Evolutionary conservation across 1,284 basidiomycete species (phyloP), one percentile per base, ranked within the genome.

Genomic region (Grifola frondosa): DNA sequence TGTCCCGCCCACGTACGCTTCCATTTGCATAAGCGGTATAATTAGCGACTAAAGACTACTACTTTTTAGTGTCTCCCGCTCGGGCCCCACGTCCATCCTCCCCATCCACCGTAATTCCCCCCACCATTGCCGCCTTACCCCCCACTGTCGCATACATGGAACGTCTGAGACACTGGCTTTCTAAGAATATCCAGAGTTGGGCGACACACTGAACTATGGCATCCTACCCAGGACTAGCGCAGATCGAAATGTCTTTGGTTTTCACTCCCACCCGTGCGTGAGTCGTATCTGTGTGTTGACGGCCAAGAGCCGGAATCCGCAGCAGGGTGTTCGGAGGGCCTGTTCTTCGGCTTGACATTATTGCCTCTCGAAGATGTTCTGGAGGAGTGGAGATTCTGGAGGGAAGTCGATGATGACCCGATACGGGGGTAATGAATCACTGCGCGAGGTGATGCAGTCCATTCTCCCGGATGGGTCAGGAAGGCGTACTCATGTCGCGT

Each of bases 331-430:
- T 78, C 87, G n/a, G 88, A 91, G 52, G 92, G 92, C 17, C 71
- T 96, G 23, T 93, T 95, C 66, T 94, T 91, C 58, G 91, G 92
- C 21, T 70, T 96, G 12, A 83, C 82, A 6, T 73, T 94, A 16
- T 69, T 96, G 5, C 89, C 91, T 10, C 74, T 96, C 25, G 94
- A 97, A 59, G 88, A 91, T 53, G 90, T 96, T 19, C 72, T 92
- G 45, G 85, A 92, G 48, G 94, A 97, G 66, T 97, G 93, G 91
- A 71, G 78, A 33, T 96, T 95, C 61, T 97, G 94, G 94, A 74
- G 93, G 50, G 84, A 89, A 58, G 89, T 95, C 30, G 94, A 97
- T 59, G 75, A 82, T 24, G 91, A 95, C 62, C 88, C 89, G 2
- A 64, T 4, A 90, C 88, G 1, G 90, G 91, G 44, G 81, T 79